phyloP scores from a whole-genome alignment of 441 rosid species.

The Gossypium trilobum region DNA sequence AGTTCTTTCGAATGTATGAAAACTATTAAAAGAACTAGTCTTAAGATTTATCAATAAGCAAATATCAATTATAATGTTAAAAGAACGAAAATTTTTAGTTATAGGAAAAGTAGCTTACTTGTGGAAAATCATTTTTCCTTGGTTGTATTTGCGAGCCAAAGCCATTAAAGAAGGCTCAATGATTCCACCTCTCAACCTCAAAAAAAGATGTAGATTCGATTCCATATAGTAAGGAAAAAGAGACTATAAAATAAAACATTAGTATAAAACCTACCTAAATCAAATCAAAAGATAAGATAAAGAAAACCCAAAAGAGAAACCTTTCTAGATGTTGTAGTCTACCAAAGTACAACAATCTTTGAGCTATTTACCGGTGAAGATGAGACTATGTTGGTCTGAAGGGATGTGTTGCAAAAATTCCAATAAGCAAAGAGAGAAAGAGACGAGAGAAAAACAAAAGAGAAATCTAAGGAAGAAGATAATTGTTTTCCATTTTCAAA shows the following conservation, averaged over 20 bases:
- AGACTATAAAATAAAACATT: background rate
- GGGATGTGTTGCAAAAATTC: conserved; percentile 26
- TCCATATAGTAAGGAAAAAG: conserved; percentile 16
- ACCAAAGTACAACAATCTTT: conserved; percentile 66
- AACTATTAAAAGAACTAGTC: too few species aligned
- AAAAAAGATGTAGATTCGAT: conserved; percentile 40
- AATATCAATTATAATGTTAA: too few species aligned
- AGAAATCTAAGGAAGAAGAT: too few species aligned
- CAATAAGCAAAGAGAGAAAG: too few species aligned
- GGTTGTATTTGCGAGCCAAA: conserved; percentile 51
- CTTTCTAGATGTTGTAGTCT: conserved; percentile 63
- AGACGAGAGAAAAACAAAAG: too few species aligned
- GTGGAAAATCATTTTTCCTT: conserved; percentile 56
- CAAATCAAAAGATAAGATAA: background rate
- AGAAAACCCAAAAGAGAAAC: conserved; percentile 9
- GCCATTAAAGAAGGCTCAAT: conserved; percentile 62
- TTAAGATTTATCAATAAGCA: background rate
- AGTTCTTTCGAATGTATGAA: too few species aligned
- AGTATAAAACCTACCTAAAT: background rate
- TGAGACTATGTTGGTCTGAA: conserved; percentile 64
- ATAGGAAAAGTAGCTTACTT: conserved; percentile 20
- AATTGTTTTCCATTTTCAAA: too few species aligned
- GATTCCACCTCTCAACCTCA: conserved; percentile 28
- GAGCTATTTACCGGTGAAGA: conserved; percentile 68
- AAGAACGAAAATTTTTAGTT: too few species aligned